Percentiles rank a stretch among this genome's conserved stretches.
Conservation (phyloP, 1,284 basidiomycete species). For the Gymnopus androsaceus region DNA sequence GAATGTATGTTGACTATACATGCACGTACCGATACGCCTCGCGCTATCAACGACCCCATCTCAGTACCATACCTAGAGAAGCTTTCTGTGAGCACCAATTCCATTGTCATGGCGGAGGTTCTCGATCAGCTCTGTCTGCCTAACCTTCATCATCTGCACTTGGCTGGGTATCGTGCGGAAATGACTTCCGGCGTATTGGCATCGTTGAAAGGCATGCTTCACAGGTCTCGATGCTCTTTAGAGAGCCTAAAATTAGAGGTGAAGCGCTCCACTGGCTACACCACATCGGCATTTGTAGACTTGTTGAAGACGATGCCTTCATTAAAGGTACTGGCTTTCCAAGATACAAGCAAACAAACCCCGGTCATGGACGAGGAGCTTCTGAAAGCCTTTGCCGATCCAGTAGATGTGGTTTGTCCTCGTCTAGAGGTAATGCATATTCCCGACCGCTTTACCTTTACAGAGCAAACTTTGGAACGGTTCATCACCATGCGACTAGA, state of each 20-base stretch:
- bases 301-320: background rate
- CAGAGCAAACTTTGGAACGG: background rate
- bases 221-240: constrained; percentile 1
- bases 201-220: background rate
- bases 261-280: background rate
- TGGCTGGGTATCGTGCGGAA: background rate
- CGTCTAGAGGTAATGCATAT: background rate
- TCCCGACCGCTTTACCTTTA: background rate
- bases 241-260: background rate
- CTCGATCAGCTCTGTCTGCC: background rate
- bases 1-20: background rate
- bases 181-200: background rate
- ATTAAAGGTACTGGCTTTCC: background rate
- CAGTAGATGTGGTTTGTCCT: constrained; percentile 2
- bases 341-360: background rate
- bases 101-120: background rate
- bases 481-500: background rate
- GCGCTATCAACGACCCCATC: background rate
- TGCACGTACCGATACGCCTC: background rate
- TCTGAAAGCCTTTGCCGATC: background rate
- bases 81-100: background rate
- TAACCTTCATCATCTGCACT: background rate
- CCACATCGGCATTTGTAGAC: background rate
- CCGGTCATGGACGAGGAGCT: constrained; percentile 6
- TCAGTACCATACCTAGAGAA: background rate